Conservation (phyloP, 371 early-diverging fungal species). For the Haplosporangium sp. region DNA sequence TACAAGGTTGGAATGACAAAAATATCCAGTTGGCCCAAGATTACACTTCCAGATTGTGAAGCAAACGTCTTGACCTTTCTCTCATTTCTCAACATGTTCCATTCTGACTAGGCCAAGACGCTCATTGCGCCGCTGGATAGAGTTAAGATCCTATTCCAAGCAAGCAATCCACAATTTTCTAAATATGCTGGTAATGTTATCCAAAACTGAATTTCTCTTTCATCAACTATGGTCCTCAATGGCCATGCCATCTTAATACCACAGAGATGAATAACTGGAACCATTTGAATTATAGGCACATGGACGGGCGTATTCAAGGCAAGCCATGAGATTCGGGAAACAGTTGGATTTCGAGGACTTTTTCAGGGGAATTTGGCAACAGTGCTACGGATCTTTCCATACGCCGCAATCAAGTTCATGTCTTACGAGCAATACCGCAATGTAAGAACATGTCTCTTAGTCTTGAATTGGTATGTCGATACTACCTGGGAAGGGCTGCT, state of each 20-base stretch:
- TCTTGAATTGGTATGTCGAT: not conserved
- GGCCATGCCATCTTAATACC: not conserved
- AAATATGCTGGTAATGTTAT: slow-evolving; percentile 78
- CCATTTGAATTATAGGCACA: slow-evolving; percentile 67
- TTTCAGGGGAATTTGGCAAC: slow-evolving; percentile 97
- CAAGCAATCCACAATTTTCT: slow-evolving; percentile 87
- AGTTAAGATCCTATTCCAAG: slow-evolving; percentile 98
- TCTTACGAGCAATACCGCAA: slow-evolving; percentile 88
- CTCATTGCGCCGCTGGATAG: slow-evolving; percentile 96
- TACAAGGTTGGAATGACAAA: too few species aligned
- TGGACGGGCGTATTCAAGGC: slow-evolving; percentile 89
- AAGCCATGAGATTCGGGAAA: slow-evolving; percentile 74
- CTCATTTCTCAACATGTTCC: not conserved
- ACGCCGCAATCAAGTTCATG: slow-evolving; percentile 96
- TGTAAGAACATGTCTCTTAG: slow-evolving; percentile 53
- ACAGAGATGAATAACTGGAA: not conserved
- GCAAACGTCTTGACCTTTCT: too few species aligned
- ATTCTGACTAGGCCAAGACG: slow-evolving; percentile 88
- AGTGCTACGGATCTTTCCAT: slow-evolving; percentile 93
- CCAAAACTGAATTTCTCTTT: slow-evolving; percentile 4
- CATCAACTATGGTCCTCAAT: too few species aligned
- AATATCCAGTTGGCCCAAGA: too few species aligned
- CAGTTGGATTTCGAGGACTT: slow-evolving; percentile 84
- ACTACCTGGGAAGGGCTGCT: not conserved
- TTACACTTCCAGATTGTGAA: not conserved